Percentiles rank a stretch among this genome's conserved stretches.
These are phyloP conservation scores for Calonectria montana DNA, from an alignment of 2,329 filamentous ascomycete genomes.

Conservation along the genomic window DNA sequence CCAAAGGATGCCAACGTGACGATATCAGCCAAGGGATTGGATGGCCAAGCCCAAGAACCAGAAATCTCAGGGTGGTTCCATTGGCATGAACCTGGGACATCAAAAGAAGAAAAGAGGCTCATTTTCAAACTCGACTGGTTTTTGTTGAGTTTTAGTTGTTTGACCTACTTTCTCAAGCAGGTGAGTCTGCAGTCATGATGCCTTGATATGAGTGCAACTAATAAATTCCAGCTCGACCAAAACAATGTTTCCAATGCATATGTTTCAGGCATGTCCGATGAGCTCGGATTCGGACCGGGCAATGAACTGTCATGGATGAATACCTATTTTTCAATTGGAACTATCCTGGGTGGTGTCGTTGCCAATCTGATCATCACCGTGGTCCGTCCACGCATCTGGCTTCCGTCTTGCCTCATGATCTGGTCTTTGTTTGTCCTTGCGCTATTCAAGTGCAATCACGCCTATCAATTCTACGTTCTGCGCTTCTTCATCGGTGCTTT, in stretches of 20 bases:
- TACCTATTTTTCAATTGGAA: conserved; percentile 59
- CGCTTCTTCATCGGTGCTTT: conserved; percentile 66
- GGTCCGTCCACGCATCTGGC: conserved; percentile 55
- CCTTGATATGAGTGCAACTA: not conserved
- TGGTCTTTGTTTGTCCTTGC: conserved; percentile 56
- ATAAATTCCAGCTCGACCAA: conserved; percentile 50
- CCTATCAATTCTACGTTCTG: conserved; percentile 56
- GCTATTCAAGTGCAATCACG: conserved; percentile 51
- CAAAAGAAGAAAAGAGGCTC: conserved; percentile 55
- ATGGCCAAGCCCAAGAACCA: not conserved
- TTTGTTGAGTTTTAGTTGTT: conserved; percentile 50
- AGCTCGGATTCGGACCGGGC: conserved; percentile 54
- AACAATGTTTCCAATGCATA: conserved; percentile 62
- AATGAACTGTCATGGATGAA: conserved; percentile 59
- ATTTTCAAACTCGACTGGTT: conserved; percentile 63
- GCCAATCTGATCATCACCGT: conserved; percentile 58
- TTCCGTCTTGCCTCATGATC: conserved; percentile 49
- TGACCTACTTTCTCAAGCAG: conserved; percentile 60
- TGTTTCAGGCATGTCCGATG: conserved; percentile 58
- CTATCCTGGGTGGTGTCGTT: conserved; percentile 57
- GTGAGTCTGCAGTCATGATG: not conserved
- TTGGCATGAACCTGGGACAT: conserved; percentile 56
- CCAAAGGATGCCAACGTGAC: not conserved
- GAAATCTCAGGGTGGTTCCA: conserved; percentile 46
- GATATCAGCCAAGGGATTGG: not conserved